Evolutionary conservation across 2,329 filamentous ascomycete genomes (phyloP).

Genomic region (Scortechinia acanthostroma): DNA sequence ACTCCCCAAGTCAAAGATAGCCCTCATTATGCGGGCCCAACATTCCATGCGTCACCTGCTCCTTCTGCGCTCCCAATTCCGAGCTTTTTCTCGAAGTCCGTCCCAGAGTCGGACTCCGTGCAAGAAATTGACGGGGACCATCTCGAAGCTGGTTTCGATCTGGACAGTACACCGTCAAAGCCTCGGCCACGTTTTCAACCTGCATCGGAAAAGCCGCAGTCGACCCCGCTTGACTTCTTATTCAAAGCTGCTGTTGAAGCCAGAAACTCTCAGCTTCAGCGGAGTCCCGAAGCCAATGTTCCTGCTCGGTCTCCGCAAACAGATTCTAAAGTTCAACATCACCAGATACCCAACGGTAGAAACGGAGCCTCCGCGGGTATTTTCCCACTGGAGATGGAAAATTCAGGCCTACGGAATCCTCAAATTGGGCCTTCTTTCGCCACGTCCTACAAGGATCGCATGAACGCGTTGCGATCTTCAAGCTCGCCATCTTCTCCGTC

Average conservation of each 20-base stretch:
- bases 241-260: conserved; percentile 52
- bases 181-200: neutral
- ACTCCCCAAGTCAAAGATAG: conserved; percentile 32
- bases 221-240: conserved; percentile 53
- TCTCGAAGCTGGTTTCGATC: neutral
- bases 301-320: conserved; percentile 6
- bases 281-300: conserved; percentile 18
- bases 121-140: neutral
- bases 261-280: conserved; percentile 30
- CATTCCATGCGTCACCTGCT: conserved; percentile 90
- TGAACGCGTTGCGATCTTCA: conserved; percentile 28
- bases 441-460: conserved; percentile 29
- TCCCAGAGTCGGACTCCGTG: conserved; percentile 51
- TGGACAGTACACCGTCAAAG: neutral
- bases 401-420: neutral
- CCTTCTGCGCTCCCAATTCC: conserved; percentile 85
- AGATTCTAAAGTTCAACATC: conserved; percentile 14
- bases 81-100: conserved; percentile 53
- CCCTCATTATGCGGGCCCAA: conserved; percentile 79
- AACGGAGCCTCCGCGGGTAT: conserved; percentile 11
- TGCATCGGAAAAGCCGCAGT: conserved; percentile 18
- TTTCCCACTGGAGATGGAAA: conserved; percentile 39
- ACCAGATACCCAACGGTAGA: too few relatives aligned
- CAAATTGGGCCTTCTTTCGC: conserved; percentile 1
- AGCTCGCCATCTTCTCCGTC: conserved; percentile 20